Evolutionary conservation across 305 asterid species (phyloP).

Genomic region (Nicotiana rustica): DNA sequence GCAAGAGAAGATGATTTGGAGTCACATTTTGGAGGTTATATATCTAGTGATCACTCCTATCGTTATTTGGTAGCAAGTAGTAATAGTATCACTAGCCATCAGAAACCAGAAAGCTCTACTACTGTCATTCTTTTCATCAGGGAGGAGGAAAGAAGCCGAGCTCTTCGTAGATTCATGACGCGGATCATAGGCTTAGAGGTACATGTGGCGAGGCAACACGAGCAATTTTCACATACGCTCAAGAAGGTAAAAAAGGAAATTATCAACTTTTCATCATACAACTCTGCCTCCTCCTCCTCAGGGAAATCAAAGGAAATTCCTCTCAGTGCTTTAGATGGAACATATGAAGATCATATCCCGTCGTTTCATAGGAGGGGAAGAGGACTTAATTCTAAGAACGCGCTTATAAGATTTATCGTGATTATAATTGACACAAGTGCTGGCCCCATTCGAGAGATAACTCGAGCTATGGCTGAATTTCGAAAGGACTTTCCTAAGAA

Average conservation of each 20-base stretch:
- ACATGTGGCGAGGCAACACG: background rate
- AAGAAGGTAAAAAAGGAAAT: background rate
- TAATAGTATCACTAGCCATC: background rate
- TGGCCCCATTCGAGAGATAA: constrained; percentile 33
- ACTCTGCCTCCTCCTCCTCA: background rate
- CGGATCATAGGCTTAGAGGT: background rate
- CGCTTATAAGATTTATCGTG: constrained; percentile 7
- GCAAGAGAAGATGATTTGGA: background rate
- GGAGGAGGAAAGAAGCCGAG: constrained; percentile 40
- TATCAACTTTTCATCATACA: background rate
- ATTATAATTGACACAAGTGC: constrained; percentile 46
- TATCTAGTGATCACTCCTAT: background rate
- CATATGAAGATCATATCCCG: background rate
- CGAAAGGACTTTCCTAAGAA: constrained; percentile 23
- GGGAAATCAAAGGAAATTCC: constrained; percentile 13
- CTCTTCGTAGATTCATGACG: constrained; percentile 30
- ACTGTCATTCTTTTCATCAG: constrained; percentile 40
- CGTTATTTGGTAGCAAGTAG: background rate
- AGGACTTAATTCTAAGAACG: background rate
- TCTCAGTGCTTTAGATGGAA: background rate
- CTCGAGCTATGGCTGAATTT: constrained; percentile 40
- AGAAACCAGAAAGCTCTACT: constrained; percentile 32
- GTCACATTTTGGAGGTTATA: background rate
- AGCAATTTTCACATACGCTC: background rate
- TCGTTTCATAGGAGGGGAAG: background rate